Conservation (phyloP, 1,139 yeast species). For the Saccharomyces uvarum region DNA sequence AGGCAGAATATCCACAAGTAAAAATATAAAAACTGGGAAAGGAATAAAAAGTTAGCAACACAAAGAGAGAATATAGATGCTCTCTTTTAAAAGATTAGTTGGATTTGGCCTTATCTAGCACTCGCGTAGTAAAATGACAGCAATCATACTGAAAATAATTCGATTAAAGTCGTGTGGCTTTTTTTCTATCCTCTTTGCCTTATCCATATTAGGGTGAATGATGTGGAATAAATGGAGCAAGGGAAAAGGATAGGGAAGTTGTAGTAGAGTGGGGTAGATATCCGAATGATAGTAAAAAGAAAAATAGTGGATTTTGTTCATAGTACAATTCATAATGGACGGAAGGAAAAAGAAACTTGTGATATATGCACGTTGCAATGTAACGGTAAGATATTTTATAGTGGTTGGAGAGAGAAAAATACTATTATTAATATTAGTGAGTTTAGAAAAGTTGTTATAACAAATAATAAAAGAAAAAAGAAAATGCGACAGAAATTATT, state of each 20-base stretch:
- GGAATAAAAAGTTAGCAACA: background rate
- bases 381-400: background rate
- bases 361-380: background rate
- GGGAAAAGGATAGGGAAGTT: background rate
- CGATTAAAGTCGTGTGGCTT: background rate
- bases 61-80: background rate
- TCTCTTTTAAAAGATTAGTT: background rate
- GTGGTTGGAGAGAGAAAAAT: background rate
- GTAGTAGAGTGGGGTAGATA: background rate
- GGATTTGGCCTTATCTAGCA: background rate
- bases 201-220: background rate
- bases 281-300: background rate
- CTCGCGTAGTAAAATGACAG: background rate
- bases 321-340: background rate
- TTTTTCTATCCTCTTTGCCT: background rate
- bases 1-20: background rate
- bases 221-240: background rate
- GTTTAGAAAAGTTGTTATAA: background rate
- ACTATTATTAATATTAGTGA: background rate
- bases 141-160: background rate
- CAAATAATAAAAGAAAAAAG: background rate
- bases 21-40: background rate
- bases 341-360: background rate
- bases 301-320: background rate
- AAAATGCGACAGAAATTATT: background rate